Evolutionary conservation across 176 grass and related monocot species (phyloP).

Genomic region (Aegilops sharonensis): DNA sequence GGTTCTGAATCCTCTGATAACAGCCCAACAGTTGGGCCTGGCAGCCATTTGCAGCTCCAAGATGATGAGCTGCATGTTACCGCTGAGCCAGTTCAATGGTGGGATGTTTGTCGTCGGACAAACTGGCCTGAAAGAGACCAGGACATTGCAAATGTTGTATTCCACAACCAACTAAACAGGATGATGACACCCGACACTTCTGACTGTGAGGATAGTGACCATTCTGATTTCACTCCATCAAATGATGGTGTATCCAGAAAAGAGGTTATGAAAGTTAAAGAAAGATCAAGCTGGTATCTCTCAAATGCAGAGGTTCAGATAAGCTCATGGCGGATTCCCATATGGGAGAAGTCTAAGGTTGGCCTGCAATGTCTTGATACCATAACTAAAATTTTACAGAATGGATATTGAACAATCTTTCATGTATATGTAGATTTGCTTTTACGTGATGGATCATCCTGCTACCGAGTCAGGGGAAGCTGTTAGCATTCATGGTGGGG

Average conservation of each 20-base stretch:
- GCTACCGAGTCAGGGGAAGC: constrained; percentile 31
- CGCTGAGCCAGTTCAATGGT: constrained; percentile 98
- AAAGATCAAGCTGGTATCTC: constrained; percentile 81
- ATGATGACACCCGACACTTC: constrained; percentile 53
- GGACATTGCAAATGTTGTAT: constrained; percentile 58
- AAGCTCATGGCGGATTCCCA: constrained; percentile 73
- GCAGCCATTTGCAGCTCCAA: constrained; percentile 60
- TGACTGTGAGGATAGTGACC: constrained; percentile 62
- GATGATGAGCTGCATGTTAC: constrained; percentile 93
- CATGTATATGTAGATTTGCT: constrained; percentile 77
- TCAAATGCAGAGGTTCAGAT: constrained; percentile 98
- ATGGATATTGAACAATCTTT: constrained; percentile 25
- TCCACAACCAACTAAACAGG: constrained; percentile 51
- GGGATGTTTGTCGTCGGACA: constrained; percentile 96
- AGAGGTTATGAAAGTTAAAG: constrained; percentile 55
- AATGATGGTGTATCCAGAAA: constrained; percentile 50
- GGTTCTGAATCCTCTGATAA: constrained; percentile 61
- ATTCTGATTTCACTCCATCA: constrained; percentile 45
- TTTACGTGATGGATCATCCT: constrained; percentile 72
- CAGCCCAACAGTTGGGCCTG: constrained; percentile 58
- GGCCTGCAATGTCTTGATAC: constrained; percentile 13
- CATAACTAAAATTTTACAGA: constrained; percentile 10
- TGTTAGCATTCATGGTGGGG: constrained; percentile 49
- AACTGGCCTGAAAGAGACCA: constrained; percentile 95
- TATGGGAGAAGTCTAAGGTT: constrained; percentile 99